Percentiles rank a stretch among this genome's conserved stretches.
phyloP scores from a whole-genome alignment of 352 stramenopile genomes.

The Globisporangium cylindrosporum region DNA sequence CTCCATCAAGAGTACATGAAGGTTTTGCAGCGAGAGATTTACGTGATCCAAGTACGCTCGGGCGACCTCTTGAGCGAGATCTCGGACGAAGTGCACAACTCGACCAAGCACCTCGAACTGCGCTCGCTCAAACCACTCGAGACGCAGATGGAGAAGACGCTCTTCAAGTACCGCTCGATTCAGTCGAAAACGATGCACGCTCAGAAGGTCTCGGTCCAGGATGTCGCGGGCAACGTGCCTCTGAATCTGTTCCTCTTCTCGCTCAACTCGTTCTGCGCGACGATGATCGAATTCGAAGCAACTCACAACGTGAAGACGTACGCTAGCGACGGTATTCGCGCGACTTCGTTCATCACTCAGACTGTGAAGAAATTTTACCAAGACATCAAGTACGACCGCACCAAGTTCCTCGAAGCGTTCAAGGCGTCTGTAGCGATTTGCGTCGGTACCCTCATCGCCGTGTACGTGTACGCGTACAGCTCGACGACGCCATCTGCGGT shows the following conservation, averaged over 20 bases:
- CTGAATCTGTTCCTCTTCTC: slow-evolving; percentile 84
- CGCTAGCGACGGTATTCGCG: slow-evolving; percentile 32
- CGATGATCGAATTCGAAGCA: slow-evolving; percentile 68
- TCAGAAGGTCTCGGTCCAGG: slow-evolving; percentile 52
- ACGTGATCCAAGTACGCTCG: slow-evolving; percentile 68
- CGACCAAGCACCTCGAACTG: slow-evolving; percentile 45
- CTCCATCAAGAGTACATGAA: slow-evolving; percentile 80
- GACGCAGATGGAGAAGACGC: slow-evolving; percentile 62
- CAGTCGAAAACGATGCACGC: slow-evolving; percentile 53
- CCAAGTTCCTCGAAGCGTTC: slow-evolving; percentile 38
- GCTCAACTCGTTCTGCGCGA: slow-evolving; percentile 80
- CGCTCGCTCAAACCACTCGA: slow-evolving; percentile 41
- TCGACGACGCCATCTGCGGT: slow-evolving; percentile 55
- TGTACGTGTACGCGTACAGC: slow-evolving; percentile 78
- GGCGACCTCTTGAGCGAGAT: slow-evolving; percentile 71
- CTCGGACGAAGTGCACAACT: slow-evolving; percentile 53
- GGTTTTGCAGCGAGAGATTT: slow-evolving; percentile 77
- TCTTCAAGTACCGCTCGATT: slow-evolving; percentile 55
- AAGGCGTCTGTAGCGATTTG: slow-evolving; percentile 63
- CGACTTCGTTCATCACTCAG: slow-evolving; percentile 38
- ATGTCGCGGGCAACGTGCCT: slow-evolving; percentile 76
- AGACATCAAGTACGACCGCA: slow-evolving; percentile 30
- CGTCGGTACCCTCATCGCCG: slow-evolving; percentile 56
- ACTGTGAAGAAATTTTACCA: slow-evolving; percentile 35
- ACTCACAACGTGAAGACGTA: slow-evolving; percentile 63